Evolutionary conservation across 495 filamentous ascomycete species (phyloP), one percentile per base, ranked within the genome.

Genomic region (Talaromyces stipitatus): DNA sequence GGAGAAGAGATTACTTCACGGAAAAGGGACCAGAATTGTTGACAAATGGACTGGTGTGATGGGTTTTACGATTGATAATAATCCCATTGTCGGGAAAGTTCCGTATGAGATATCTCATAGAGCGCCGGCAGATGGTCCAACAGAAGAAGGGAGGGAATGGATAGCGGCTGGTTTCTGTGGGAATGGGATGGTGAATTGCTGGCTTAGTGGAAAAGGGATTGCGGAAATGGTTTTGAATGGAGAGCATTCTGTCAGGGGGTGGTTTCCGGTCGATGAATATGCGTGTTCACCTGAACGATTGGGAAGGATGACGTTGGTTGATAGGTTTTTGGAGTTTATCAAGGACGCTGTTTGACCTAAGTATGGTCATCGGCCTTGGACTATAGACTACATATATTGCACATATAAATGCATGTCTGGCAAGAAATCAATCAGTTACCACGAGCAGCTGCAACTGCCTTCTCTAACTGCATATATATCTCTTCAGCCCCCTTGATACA

Each of bases 401-500:
- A 20, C 20, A 48, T 26, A 18, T 11, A 48, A 18, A 24, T 11
- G 24, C 4, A 26, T 48, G 24, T n/a, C 24, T 48, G n/a, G n/a
- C n/a, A n/a, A n/a, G n/a, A n/a, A n/a, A n/a, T n/a, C n/a, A 24
- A 24, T 16, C 24, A 48, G 14, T 23, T 48, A 14, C 45, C 43
- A 14, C 8, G 11, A 33, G 33, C 36, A 36, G 50, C 55, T 1
- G 55, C 56, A 53, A 50, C 36, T 10, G 72, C 61, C 45, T 56
- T 59, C 55, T 80, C 75, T 67, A 80, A 62, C 58, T 69, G 70
- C 46, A 82, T 67, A 64, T 94, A 90, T 63, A 84, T 81, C 63
- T 84, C 81, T 69, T 98, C 92, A 6, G 94, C 92, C 27, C 82
- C 79, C 58, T 81, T 83, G 66, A 98, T 92, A 69, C 90, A 92